phyloP scores from a whole-genome alignment of 2,329 filamentous ascomycete genomes.

The Ascochyta pisi region DNA sequence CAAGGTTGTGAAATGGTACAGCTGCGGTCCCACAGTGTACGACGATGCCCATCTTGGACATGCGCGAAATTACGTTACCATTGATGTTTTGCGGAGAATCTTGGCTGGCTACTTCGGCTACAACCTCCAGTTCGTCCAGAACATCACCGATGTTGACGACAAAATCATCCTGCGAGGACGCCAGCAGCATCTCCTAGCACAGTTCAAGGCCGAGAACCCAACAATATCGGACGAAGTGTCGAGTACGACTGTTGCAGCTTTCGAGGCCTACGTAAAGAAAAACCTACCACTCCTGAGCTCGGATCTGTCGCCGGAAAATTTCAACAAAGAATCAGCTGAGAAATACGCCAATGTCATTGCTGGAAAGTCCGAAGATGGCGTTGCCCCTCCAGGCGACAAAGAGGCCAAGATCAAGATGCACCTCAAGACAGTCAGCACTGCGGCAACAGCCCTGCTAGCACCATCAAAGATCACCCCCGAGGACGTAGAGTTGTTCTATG shows the following conservation, averaged over 20 bases:
- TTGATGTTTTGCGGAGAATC: constrained; percentile 85
- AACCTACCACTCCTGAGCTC: constrained; percentile 65
- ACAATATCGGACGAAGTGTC: constrained; percentile 54
- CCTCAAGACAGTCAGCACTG: constrained; percentile 66
- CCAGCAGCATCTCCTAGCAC: constrained; percentile 77
- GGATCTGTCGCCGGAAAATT: constrained; percentile 55
- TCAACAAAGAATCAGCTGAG: constrained; percentile 56
- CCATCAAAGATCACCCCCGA: constrained; percentile 39
- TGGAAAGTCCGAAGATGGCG: constrained; percentile 62
- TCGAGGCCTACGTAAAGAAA: constrained; percentile 67
- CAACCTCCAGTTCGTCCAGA: constrained; percentile 87
- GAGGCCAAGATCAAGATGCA: constrained; percentile 94
- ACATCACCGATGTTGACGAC: constrained; percentile 72
- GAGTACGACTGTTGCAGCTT: constrained; percentile 59
- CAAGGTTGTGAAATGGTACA: constrained; percentile 81
- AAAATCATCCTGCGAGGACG: constrained; percentile 72
- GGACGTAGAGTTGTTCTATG: constrained; percentile 59
- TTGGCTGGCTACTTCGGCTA: constrained; percentile 83
- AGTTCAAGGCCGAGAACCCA: constrained; percentile 66
- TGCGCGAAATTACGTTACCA: constrained; percentile 88
- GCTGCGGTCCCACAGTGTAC: constrained; percentile 86
- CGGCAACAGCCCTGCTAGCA: constrained; percentile 58
- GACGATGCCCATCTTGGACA: constrained; percentile 84
- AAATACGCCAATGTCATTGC: constrained; percentile 62
- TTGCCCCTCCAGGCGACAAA: constrained; percentile 69